phyloP scores from a whole-genome alignment of 305 asterid species.

The Fraxinus ornus region DNA sequence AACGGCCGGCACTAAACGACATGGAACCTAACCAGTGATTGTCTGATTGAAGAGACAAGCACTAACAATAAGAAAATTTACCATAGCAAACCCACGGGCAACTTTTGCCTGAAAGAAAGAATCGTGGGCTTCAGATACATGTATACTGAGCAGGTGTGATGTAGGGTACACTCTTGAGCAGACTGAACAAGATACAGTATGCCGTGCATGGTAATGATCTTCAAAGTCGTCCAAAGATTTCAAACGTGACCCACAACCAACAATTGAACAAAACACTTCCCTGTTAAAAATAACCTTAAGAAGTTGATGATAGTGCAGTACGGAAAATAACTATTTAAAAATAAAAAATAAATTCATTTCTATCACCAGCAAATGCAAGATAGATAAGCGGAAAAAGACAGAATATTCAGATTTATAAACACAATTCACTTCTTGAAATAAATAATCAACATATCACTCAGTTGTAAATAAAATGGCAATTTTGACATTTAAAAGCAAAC shows the following conservation, averaged over 20 bases:
- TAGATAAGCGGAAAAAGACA: background rate
- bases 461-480: background rate
- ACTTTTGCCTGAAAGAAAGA: conserved; percentile 95
- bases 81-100: conserved; percentile 86
- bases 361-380: background rate
- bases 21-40: background rate
- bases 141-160: conserved; percentile 79
- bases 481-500: background rate
- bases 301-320: conserved; percentile 17
- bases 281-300: conserved; percentile 35
- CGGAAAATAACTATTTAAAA: background rate
- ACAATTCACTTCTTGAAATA: background rate
- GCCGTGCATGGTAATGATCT: conserved; percentile 81
- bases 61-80: conserved; percentile 28
- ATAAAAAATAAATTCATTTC: background rate
- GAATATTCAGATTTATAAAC: background rate
- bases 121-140: conserved; percentile 89
- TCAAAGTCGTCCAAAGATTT: conserved; percentile 79
- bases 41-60: background rate
- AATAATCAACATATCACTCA: background rate
- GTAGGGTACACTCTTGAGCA: conserved; percentile 94
- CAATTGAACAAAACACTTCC: conserved; percentile 71
- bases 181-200: conserved; percentile 85
- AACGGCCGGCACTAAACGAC: background rate
- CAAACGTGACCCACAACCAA: conserved; percentile 73